Base-by-base conservation (phyloP, 345 rosid species). In the Boechera stricta region DNA sequence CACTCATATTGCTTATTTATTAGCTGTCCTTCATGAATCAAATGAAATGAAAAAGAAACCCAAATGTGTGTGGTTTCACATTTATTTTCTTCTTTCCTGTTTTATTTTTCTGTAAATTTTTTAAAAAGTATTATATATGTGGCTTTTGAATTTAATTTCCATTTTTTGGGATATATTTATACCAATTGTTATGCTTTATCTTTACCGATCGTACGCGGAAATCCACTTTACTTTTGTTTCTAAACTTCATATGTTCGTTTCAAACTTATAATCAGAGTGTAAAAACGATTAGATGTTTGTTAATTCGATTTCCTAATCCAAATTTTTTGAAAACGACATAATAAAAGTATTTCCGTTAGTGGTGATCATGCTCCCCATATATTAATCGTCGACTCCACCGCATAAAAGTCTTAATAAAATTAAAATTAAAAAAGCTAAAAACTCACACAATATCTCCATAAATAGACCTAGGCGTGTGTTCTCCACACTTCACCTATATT, bases 391-490 rank as follows among this genome's bases (percentile, higher is more conserved):
- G 31, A 60, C 61, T 48, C 28, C 66, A 49, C 51, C 62, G 48
- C 67, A 70, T 44, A 44, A 52, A 5, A 16, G 12, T 55, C 33
- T 26, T 26, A n/a, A 0, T 32, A 21, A 28, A 35, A 58, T 13
- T 48, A n/a, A 6, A n/a, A 9, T 38, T n/a, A 2, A 12, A 33
- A 45, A 55, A 39, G 10, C 1, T 51, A 73, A 16, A 44, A 26
- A 44, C 7, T 36, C 9, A 53, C 70, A 60, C 32, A 52, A 56
- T 68, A 44, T 71, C 54, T 61, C 53, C 65, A 85, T 87, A 90
- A 81, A 88, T 86, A 85, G 44, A 47, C 44, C 42, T 69, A 62
- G 86, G 87, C 85, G 93, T 90, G 96, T 88, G 93, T 82, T 80
- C 77, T 75, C 87, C 93, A 88, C 86, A 90, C 84, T 84, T 65